Evolutionary conservation across 1,284 basidiomycete genomes (phyloP).

Genomic region (Xerocomus nothofagi): DNA sequence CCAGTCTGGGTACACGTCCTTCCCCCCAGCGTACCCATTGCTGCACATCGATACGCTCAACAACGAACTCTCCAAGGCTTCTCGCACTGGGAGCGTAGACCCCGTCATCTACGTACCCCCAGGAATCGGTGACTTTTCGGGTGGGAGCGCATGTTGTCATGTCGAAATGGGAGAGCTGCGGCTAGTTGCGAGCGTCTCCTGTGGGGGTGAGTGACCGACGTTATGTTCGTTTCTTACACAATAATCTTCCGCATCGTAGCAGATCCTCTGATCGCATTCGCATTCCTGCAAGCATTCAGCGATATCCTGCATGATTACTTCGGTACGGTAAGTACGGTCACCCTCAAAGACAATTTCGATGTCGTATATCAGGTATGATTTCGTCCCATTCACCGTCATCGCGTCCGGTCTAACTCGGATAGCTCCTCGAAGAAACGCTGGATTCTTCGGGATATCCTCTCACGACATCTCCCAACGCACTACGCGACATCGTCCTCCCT

Average conservation of each 20-base stretch:
- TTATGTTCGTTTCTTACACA: neutral
- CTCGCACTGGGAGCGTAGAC: slow-evolving; percentile 58
- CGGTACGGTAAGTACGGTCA: slow-evolving; percentile 54
- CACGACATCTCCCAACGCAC: slow-evolving; percentile 90
- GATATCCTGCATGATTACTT: slow-evolving; percentile 88
- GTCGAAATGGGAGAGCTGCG: slow-evolving; percentile 74
- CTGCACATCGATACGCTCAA: slow-evolving; percentile 87
- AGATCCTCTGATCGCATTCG: slow-evolving; percentile 88
- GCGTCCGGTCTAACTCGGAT: neutral
- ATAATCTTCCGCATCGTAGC: slow-evolving; percentile 44
- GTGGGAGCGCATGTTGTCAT: slow-evolving; percentile 76
- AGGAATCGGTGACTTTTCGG: slow-evolving; percentile 46
- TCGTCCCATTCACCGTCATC: neutral
- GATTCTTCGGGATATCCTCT: slow-evolving; percentile 90
- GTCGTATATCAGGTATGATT: slow-evolving; percentile 83
- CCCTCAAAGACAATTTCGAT: slow-evolving; percentile 92
- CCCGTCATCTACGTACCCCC: slow-evolving; percentile 67
- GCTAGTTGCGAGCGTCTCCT: slow-evolving; percentile 79
- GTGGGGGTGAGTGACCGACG: slow-evolving; percentile 59
- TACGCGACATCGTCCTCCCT: slow-evolving; percentile 90
- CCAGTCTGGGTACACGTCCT: slow-evolving; percentile 86
- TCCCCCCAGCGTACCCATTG: slow-evolving; percentile 76
- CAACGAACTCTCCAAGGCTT: slow-evolving; percentile 60
- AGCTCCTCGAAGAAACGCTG: slow-evolving; percentile 94
- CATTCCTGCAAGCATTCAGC: slow-evolving; percentile 84